These are phyloP conservation scores for Neocallimastix lanati DNA, from an alignment of 192 early-diverging fungal species.

Conservation along the genomic window DNA sequence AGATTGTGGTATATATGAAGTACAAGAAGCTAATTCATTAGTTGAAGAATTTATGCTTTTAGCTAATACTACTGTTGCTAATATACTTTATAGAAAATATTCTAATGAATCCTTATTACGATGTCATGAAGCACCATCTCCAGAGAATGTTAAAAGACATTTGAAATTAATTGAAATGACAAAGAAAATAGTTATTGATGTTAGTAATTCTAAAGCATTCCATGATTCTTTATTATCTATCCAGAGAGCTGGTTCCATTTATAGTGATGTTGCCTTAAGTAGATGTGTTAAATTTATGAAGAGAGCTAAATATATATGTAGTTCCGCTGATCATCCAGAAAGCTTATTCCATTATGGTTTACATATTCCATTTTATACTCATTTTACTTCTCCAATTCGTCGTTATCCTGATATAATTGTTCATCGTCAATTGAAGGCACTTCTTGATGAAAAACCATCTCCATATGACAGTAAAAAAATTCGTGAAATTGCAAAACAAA, in stretches of 20 bases:
- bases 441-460: neutral
- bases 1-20: neutral
- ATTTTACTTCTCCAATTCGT: neutral
- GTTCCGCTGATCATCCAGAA: neutral
- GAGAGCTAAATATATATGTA: neutral
- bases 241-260: neutral
- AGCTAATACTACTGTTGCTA: neutral
- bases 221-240: neutral
- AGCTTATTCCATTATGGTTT: neutral
- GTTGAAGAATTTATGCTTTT: neutral
- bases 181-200: neutral
- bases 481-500: slow-evolving; percentile 36
- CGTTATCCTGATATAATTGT: neutral
- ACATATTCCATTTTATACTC: neutral
- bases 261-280: neutral
- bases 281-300: neutral
- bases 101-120: neutral
- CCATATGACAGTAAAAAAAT: neutral
- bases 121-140: neutral
- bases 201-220: neutral
- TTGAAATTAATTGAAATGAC: neutral
- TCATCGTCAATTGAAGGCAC: neutral
- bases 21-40: neutral
- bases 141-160: neutral
- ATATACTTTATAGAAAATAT: neutral